Percentiles rank a stretch among this genome's conserved stretches.
Evolutionary conservation across 2,329 filamentous ascomycete species (phyloP).

Genomic region (Sarocladiaceae sp.): DNA sequence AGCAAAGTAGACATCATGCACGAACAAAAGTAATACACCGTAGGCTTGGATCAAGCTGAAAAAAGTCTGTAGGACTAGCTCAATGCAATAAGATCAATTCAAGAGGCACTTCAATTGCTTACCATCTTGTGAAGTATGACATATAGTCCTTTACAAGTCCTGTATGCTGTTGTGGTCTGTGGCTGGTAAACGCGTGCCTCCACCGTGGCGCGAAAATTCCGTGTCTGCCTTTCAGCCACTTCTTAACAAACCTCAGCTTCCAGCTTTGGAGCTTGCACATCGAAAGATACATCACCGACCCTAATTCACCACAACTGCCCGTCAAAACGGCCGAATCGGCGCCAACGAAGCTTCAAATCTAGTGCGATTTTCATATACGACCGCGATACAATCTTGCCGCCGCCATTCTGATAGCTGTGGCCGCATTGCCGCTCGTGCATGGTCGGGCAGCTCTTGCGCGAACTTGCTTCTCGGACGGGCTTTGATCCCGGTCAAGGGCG

Average conservation of each 20-base stretch:
- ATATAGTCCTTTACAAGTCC: no score
- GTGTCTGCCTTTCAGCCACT: slow-evolving; percentile 13
- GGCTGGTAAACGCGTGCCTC: slow-evolving; percentile 10
- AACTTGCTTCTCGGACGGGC: not conserved
- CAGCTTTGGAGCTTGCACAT: slow-evolving; percentile 1
- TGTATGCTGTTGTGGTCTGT: no score
- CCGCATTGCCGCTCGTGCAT: slow-evolving; percentile 9
- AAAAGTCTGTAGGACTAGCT: no score
- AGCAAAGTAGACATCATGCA: not conserved
- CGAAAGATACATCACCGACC: not conserved
- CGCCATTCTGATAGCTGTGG: not conserved
- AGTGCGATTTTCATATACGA: not conserved
- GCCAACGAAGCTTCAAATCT: not conserved
- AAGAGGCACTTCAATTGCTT: no score
- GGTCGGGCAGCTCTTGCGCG: slow-evolving; percentile 5
- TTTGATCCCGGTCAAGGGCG: not conserved
- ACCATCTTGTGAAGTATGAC: no score
- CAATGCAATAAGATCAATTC: no score
- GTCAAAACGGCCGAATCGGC: not conserved
- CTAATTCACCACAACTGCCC: not conserved
- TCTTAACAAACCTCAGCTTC: slow-evolving; percentile 4
- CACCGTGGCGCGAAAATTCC: slow-evolving; percentile 12
- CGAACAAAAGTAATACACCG: not conserved
- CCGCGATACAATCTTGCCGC: not conserved
- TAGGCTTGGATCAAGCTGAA: no score